phyloP scores from a whole-genome alignment of 2,329 filamentous ascomycete genomes.

The Xylaria sp. region DNA sequence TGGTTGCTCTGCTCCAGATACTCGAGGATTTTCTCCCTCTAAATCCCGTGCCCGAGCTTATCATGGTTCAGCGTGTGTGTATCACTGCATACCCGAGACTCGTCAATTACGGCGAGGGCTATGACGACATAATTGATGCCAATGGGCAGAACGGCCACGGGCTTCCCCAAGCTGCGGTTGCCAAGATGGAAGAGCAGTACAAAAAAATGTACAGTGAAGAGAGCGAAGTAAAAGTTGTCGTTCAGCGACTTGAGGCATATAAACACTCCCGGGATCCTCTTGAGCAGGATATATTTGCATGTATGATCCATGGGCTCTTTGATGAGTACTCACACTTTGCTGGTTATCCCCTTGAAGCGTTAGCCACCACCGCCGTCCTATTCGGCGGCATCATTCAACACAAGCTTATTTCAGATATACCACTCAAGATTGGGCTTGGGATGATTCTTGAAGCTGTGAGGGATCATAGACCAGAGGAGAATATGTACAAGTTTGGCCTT shows the following conservation, averaged over 20 bases:
- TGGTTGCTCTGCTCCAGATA: constrained; percentile 81
- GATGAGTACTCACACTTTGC: constrained; percentile 97
- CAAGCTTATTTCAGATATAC: constrained; percentile 88
- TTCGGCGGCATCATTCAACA: constrained; percentile 97
- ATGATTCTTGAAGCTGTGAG: constrained; percentile 98
- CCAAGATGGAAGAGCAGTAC: constrained; percentile 96
- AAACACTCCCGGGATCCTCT: constrained; percentile 85
- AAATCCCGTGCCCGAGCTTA: constrained; percentile 73
- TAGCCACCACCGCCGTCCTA: constrained; percentile 94
- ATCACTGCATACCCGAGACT: constrained; percentile 92
- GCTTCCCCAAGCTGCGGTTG: constrained; percentile 81
- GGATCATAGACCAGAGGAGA: constrained; percentile 82
- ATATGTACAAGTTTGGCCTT: constrained; percentile 98
- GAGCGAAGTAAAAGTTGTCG: constrained; percentile 84
- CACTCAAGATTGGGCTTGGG: constrained; percentile 90
- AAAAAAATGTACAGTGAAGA: constrained; percentile 98
- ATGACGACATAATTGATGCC: constrained; percentile 88
- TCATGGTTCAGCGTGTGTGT: constrained; percentile 84
- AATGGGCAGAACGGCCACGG: constrained; percentile 86
- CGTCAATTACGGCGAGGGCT: constrained; percentile 95
- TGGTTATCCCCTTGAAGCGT: constrained; percentile 93
- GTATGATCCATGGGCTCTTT: constrained; percentile 98
- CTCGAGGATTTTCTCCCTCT: constrained; percentile 76
- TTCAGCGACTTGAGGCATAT: constrained; percentile 84
- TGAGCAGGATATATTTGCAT: constrained; percentile 95